Conservation (phyloP, 768 basidiomycete genomes). For the Boletus barrowsii region DNA sequence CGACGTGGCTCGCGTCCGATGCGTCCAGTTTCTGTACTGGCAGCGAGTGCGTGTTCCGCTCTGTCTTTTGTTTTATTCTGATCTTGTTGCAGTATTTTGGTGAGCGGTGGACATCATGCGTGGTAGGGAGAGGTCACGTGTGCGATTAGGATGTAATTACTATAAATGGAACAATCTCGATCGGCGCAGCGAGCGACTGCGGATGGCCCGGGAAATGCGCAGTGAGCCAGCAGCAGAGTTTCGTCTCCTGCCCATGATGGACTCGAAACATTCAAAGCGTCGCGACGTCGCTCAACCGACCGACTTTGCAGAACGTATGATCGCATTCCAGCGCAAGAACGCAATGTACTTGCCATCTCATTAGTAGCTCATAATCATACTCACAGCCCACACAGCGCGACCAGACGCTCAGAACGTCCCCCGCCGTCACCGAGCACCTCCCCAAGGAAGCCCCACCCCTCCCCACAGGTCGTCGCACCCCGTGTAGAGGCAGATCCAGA, state of each 20-base stretch:
- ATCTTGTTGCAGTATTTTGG: conserved; percentile 22
- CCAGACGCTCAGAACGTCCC: conserved; percentile 45
- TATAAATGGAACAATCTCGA: conserved; percentile 28
- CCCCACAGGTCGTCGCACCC: background rate
- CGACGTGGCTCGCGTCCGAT: conserved; percentile 70
- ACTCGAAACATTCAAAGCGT: conserved; percentile 23
- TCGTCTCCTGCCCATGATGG: too few species aligned
- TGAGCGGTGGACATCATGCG: conserved; percentile 32
- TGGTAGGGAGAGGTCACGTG: conserved; percentile 24
- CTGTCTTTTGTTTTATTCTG: background rate
- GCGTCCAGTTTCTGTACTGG: conserved; percentile 79
- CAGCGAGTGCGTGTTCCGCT: conserved; percentile 60
- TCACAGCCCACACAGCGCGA: conserved; percentile 34
- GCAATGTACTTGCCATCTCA: conserved; percentile 45
- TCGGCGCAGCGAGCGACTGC: conserved; percentile 35
- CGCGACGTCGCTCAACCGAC: conserved; percentile 40
- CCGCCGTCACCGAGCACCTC: conserved; percentile 20
- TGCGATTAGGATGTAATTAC: conserved; percentile 15
- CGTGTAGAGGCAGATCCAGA: conserved; percentile 53
- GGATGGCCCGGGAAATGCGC: conserved; percentile 11
- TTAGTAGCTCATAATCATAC: background rate
- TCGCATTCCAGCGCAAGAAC: conserved; percentile 63
- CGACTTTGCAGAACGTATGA: conserved; percentile 60
- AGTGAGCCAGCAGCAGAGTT: conserved; percentile 6
- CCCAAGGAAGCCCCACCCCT: conserved; percentile 30